A percentile compares a stretch with the other conserved stretches of the same genome.
Evolutionary conservation across 768 basidiomycete species (phyloP).

Genomic region (Strobilomyces echinocephalus): DNA sequence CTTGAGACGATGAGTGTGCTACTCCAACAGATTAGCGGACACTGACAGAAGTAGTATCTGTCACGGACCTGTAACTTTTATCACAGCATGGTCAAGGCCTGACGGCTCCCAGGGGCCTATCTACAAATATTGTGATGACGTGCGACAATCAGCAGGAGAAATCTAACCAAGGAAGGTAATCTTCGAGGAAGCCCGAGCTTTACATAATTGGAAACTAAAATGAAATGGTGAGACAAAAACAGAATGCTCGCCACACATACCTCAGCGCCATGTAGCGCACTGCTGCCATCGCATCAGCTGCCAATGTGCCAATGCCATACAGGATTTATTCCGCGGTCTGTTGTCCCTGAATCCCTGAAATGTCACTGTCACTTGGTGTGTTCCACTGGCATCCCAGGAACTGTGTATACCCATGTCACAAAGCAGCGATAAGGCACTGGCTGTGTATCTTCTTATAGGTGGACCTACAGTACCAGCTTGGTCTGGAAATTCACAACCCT

Average conservation of each 20-base stretch:
- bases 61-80: no score
- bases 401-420: not conserved
- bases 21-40: no score
- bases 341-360: not conserved
- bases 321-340: not conserved
- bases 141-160: not conserved
- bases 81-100: no score
- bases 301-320: not conserved
- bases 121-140: no score
- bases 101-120: no score
- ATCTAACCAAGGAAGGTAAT: not conserved
- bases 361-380: not conserved
- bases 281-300: not conserved
- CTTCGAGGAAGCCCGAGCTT: no score
- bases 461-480: not conserved
- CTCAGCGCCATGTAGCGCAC: no score
- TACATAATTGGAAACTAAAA: no score
- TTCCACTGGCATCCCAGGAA: not conserved
- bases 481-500: not conserved
- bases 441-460: not conserved
- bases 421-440: not conserved
- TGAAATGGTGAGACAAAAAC: no score
- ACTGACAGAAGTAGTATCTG: no score
- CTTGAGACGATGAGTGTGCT: no score
- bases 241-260: no score